Conservation (phyloP, 768 basidiomycete species). For the Hericium rajendrae region DNA sequence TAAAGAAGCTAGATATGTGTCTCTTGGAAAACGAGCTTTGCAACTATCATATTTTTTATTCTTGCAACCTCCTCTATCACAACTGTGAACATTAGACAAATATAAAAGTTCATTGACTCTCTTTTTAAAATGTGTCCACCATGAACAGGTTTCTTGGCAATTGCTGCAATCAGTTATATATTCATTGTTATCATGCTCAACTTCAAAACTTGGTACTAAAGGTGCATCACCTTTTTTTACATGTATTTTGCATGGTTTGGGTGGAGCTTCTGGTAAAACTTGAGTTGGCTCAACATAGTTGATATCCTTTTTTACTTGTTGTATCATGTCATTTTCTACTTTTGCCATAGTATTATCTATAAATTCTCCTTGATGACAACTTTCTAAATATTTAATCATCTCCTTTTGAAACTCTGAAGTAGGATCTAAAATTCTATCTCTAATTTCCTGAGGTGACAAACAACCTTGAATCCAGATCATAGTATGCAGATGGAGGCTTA, state of each 20-base stretch:
- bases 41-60: slow-evolving; percentile 23
- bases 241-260: too few species aligned
- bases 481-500: slow-evolving; percentile 14
- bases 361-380: slow-evolving; percentile 11
- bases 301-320: too few species aligned
- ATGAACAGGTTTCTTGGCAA: neutral
- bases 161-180: neutral
- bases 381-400: slow-evolving; percentile 9
- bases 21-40: slow-evolving; percentile 26
- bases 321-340: neutral
- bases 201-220: too few species aligned
- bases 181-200: too few species aligned
- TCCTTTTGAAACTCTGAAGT: slow-evolving; percentile 5
- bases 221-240: too few species aligned
- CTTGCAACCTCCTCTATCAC: slow-evolving; percentile 17
- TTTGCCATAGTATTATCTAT: neutral
- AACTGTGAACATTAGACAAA: slow-evolving; percentile 3
- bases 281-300: too few species aligned
- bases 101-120: slow-evolving; percentile 6
- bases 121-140: neutral
- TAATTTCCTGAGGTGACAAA: slow-evolving; percentile 12
- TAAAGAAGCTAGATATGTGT: slow-evolving; percentile 15
- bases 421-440: slow-evolving; percentile 6
- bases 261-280: too few species aligned
- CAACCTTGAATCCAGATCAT: slow-evolving; percentile 10